Base-by-base conservation (phyloP, 208 protist genomes). In the Acanthamoeba royreba region DNA sequence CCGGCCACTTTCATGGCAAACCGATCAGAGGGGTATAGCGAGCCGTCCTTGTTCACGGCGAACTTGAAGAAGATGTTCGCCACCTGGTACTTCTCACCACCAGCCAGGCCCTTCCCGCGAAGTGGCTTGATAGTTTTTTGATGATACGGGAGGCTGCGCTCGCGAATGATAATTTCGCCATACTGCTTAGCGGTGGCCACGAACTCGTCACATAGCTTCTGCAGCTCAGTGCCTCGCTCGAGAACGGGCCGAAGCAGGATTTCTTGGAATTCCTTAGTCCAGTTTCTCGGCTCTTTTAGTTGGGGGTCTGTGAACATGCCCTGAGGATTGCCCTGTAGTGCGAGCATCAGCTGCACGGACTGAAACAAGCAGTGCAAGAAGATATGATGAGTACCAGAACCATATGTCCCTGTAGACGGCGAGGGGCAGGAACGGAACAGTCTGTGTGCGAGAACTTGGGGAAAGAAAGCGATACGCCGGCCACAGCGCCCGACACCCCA, bases 21-120 rank as follows among this genome's bases (percentile, higher is more conserved):
- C 19, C 66, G 58, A 63, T 93, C 90, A 33, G 66, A 81, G 15
- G 66, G 47, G 38, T 93, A 93, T 13, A 93, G 22, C 17, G 87
- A 69, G 66, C 35, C 46, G 43, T 93, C 69, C 25, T 58, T 53
- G 90, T 93, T 66, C 25, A 93, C 69, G 0, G 90, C 90, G 35
- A 93, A 93, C 90, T 93, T 93, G 66, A 93, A 93, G 49, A 93
- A 93, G 35, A 93, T 85, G 52, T 93, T 93, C 45, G 31, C 69
- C 66, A 86, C 47, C 46, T 81, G 35, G 33, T 86, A 93, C 69
- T 93, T 93, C 31, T 93, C 66, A 4, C 90, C 90, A 22, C 90
- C 90, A n/a, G 90, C 90, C 25, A 86, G 45, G 13, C 90, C 90
- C 66, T 92, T 92, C 40, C 87, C 87, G 3, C 47, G 53, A 25